A percentile compares a stretch with the other conserved stretches of the same genome.
Conservation (phyloP, 345 rosid genomes). For the Cardiospermum halicacabum region DNA sequence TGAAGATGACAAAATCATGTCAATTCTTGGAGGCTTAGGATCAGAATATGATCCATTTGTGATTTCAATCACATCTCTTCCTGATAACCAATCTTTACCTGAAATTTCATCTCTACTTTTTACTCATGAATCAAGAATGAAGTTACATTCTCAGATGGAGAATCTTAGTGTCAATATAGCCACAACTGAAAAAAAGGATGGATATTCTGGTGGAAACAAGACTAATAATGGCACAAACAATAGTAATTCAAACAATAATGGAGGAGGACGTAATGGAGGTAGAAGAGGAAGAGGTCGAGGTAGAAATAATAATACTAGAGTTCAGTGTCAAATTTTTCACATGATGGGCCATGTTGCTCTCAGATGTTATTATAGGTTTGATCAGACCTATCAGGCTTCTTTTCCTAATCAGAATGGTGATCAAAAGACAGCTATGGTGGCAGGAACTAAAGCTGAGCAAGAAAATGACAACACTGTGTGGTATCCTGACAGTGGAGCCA, state of each 20-base stretch:
- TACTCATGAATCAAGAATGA: no score
- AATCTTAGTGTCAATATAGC: no score
- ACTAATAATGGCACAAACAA: background rate
- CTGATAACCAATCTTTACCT: background rate
- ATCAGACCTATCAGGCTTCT: background rate
- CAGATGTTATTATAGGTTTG: background rate
- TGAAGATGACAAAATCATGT: background rate
- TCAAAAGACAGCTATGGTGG: no score
- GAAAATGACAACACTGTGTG: background rate
- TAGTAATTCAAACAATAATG: background rate
- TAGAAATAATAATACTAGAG: background rate
- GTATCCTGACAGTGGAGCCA: background rate
- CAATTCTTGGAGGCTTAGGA: background rate
- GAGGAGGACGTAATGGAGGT: background rate
- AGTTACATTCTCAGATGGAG: no score
- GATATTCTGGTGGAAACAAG: no score
- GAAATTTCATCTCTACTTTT: no score
- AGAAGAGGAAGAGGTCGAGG: background rate
- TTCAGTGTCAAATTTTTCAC: background rate
- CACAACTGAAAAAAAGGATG: no score
- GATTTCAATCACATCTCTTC: background rate
- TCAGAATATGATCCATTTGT: background rate
- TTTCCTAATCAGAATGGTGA: no score
- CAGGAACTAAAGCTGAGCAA: no score
- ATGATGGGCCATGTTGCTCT: background rate